These are phyloP conservation scores for Cystobasidium ongulense DNA, from an alignment of 768 basidiomycete species.

Conservation along the genomic window DNA sequence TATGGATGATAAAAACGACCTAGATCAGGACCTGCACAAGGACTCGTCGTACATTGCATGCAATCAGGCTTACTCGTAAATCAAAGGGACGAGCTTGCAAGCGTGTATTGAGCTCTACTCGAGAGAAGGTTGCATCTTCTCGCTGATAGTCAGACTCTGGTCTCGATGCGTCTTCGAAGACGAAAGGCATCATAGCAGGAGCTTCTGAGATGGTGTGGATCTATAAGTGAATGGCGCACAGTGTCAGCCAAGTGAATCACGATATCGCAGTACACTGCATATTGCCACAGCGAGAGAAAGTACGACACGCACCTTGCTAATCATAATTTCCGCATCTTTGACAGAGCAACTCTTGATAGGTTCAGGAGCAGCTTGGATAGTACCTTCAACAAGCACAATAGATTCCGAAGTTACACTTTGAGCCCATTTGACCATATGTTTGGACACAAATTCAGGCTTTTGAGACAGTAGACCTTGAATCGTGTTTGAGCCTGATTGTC, in stretches of 20 bases:
- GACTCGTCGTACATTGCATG: background rate
- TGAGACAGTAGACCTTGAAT: slow-evolving; percentile 76
- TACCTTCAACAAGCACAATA: slow-evolving; percentile 81
- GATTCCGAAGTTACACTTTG: slow-evolving; percentile 70
- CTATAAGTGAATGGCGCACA: slow-evolving; percentile 47
- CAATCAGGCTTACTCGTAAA: slow-evolving; percentile 61
- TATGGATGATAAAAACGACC: slow-evolving; percentile 42
- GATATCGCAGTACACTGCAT: background rate
- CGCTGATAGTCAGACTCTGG: slow-evolving; percentile 60
- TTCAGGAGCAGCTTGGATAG: slow-evolving; percentile 67
- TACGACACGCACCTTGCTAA: slow-evolving; percentile 57
- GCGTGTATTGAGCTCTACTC: slow-evolving; percentile 83
- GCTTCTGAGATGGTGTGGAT: slow-evolving; percentile 72
- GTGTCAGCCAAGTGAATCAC: background rate
- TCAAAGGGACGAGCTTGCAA: slow-evolving; percentile 90
- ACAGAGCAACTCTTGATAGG: slow-evolving; percentile 86
- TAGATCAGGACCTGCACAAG: background rate
- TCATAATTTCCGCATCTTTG: slow-evolving; percentile 74
- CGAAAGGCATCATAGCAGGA: slow-evolving; percentile 73
- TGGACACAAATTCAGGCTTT: slow-evolving; percentile 68
- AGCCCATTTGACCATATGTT: slow-evolving; percentile 95
- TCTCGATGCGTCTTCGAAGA: slow-evolving; percentile 81
- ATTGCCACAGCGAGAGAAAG: background rate
- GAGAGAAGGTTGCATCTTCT: slow-evolving; percentile 50
- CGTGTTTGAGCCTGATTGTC: slow-evolving; percentile 66